Evolutionary conservation across 495 filamentous ascomycete species (phyloP), one percentile per base, ranked within the genome.

Genomic region (Sporormia fimetaria): DNA sequence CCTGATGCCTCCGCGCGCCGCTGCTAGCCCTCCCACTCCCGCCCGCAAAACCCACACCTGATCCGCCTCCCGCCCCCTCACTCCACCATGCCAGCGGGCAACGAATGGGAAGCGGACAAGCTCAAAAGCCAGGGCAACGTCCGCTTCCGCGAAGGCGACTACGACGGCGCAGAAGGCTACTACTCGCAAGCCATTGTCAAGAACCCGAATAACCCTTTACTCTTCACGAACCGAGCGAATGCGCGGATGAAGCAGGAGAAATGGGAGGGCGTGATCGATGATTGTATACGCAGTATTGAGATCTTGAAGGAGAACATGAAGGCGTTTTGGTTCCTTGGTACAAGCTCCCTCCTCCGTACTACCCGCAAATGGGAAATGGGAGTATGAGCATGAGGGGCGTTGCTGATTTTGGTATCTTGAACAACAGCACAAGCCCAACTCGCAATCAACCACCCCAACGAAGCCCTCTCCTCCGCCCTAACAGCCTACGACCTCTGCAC

Each of bases 181-280:
- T 96, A 87, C 63, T 84, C 83, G 8, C 78, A 90, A 68, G 88
- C 88, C 14, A 74, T 85, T 28, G 67, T 73, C 41, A 65, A 67
- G 37, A 75, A 86, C 57, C 63, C 70, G 4, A 61, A 54, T 5
- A 82, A 81, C 54, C 68, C 73, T 1, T 57, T 73, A 3, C 67
- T 82, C 33, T 86, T 77, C 67, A 92, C 88, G 21, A 98, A 98
- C 65, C 81, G 90, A 36, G 83, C 88, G 27, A 79, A 94, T 60
- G 76, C 83, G 8, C 79, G 87, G 29, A 65, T 90, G 29, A 76
- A 74, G 53, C 70, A 92, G n/a, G 56, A 59, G 21, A 66, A 68
- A 52, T 87, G 76, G 70, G 69, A 81, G n/a, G 69, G 59, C n/a
- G 85, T 80, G 21, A 78, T 93, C 49, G 67, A 74, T 25, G 90